Percentiles rank a stretch among this genome's conserved stretches.
phyloP scores from a whole-genome alignment of 1,284 basidiomycete genomes.

The Leccinum discolor region DNA sequence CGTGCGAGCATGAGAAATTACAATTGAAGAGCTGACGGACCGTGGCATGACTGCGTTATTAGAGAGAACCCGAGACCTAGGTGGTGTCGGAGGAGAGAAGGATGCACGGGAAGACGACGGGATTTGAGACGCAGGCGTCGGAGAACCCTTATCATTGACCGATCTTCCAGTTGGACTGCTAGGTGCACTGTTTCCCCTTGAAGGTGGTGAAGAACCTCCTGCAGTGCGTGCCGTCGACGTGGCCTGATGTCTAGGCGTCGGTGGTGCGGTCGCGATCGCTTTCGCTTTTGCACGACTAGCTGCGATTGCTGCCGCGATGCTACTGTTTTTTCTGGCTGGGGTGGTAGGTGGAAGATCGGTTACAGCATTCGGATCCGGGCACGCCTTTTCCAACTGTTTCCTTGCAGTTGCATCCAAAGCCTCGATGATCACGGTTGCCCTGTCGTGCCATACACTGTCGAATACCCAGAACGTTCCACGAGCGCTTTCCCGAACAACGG shows the following conservation, averaged over 20 bases:
- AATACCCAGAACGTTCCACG: slow-evolving; percentile 85
- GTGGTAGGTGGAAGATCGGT: slow-evolving; percentile 43
- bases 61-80: slow-evolving; percentile 46
- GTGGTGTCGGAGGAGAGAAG: slow-evolving; percentile 43
- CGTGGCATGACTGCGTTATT: slow-evolving; percentile 37
- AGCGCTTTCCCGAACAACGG: slow-evolving; percentile 75
- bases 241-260: slow-evolving; percentile 74
- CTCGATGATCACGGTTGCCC: slow-evolving; percentile 65
- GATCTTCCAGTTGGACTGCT: slow-evolving; percentile 35
- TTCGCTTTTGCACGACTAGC: slow-evolving; percentile 83
- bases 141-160: slow-evolving; percentile 37
- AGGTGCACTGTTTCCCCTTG: slow-evolving; percentile 44
- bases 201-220: slow-evolving; percentile 45
- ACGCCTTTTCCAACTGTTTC: slow-evolving; percentile 87
- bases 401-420: slow-evolving; percentile 69
- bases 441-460: slow-evolving; percentile 73
- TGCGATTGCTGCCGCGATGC: slow-evolving; percentile 80
- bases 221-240: slow-evolving; percentile 60
- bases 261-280: slow-evolving; percentile 78
- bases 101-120: slow-evolving; percentile 40
- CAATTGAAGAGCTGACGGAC: slow-evolving; percentile 36
- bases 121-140: slow-evolving; percentile 40
- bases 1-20: slow-evolving; percentile 39
- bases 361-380: slow-evolving; percentile 57
- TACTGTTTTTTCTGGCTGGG: slow-evolving; percentile 63